Evolutionary conservation across 305 asterid species (phyloP).

Genomic region (Solanum hybrid): DNA sequence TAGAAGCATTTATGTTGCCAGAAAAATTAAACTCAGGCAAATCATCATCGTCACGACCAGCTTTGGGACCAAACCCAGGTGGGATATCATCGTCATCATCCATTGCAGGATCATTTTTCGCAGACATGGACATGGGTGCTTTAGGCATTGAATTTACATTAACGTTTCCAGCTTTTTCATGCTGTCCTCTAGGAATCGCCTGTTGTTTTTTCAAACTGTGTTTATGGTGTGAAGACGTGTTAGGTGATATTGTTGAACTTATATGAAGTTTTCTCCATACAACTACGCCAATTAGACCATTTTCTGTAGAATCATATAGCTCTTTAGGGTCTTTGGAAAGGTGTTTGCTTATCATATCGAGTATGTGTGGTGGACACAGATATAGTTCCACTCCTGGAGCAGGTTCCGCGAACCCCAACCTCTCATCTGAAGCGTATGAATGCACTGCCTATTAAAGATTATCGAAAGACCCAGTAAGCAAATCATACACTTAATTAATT

Average conservation of each 20-base stretch:
- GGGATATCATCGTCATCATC: slow-evolving; percentile 79
- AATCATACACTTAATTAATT: background rate
- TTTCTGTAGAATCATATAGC: slow-evolving; percentile 31
- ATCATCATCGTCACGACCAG: slow-evolving; percentile 60
- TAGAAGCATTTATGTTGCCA: slow-evolving; percentile 23
- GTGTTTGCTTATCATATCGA: slow-evolving; percentile 50
- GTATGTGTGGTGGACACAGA: slow-evolving; percentile 60
- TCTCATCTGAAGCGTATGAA: slow-evolving; percentile 58
- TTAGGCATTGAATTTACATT: slow-evolving; percentile 25
- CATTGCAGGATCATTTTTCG: slow-evolving; percentile 7
- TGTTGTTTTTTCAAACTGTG: slow-evolving; percentile 49
- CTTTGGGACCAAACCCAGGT: slow-evolving; percentile 77
- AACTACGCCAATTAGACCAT: slow-evolving; percentile 80
- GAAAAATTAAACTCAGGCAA: slow-evolving; percentile 78
- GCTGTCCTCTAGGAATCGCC: slow-evolving; percentile 42
- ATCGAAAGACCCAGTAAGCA: background rate
- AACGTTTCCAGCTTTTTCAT: slow-evolving; percentile 37
- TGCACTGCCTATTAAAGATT: slow-evolving; percentile 50
- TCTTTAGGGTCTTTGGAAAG: slow-evolving; percentile 37
- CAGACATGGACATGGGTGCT: background rate
- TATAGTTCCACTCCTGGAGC: slow-evolving; percentile 71
- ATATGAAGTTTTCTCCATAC: slow-evolving; percentile 88
- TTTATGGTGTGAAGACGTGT: slow-evolving; percentile 60
- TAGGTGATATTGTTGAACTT: slow-evolving; percentile 71
- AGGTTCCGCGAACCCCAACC: slow-evolving; percentile 90